phyloP scores from a whole-genome alignment of 1,139 yeast species.

The Geotrichum macrosporum region DNA sequence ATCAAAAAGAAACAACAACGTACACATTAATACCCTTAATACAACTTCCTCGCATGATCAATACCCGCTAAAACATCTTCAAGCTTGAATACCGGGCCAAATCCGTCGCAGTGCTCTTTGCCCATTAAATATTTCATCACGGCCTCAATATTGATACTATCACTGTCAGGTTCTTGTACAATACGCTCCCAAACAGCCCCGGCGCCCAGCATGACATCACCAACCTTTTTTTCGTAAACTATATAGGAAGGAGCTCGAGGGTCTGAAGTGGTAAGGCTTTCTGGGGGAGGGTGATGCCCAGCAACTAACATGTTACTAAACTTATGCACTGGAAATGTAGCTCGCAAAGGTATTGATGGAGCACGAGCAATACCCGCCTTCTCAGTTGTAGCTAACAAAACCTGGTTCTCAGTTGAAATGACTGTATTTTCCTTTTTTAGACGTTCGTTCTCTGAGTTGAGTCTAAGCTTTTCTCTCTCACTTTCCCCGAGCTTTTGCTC shows the following conservation, averaged over 20 bases:
- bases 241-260: slow-evolving; percentile 26
- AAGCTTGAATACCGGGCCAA: slow-evolving; percentile 67
- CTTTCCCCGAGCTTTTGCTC: slow-evolving; percentile 56
- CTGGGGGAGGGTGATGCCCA: slow-evolving; percentile 24
- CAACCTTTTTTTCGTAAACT: slow-evolving; percentile 34
- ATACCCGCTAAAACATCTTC: slow-evolving; percentile 29
- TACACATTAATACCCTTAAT: slow-evolving; percentile 20
- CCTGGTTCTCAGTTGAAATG: slow-evolving; percentile 57
- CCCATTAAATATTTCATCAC: slow-evolving; percentile 62
- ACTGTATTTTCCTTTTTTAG: slow-evolving; percentile 52
- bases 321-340: slow-evolving; percentile 28
- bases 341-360: slow-evolving; percentile 18
- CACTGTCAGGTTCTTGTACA: slow-evolving; percentile 45
- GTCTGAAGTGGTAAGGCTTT: slow-evolving; percentile 2
- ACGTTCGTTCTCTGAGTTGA: slow-evolving; percentile 52
- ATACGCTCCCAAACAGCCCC: slow-evolving; percentile 77
- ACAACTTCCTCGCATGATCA: slow-evolving; percentile 3
- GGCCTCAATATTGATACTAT: slow-evolving; percentile 49
- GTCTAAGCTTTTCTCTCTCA: slow-evolving; percentile 53
- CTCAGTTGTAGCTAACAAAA: slow-evolving; percentile 39
- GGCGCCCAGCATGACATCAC: slow-evolving; percentile 52
- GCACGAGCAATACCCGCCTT: slow-evolving; percentile 2
- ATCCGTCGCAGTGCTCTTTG: slow-evolving; percentile 70
- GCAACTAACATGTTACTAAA: slow-evolving; percentile 28
- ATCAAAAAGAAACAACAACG: not conserved